Percentiles rank a stretch among this genome's conserved stretches.
These are phyloP conservation scores for Phytopythium aichiense DNA, from an alignment of 352 stramenopile genomes.

Conservation along the genomic window DNA sequence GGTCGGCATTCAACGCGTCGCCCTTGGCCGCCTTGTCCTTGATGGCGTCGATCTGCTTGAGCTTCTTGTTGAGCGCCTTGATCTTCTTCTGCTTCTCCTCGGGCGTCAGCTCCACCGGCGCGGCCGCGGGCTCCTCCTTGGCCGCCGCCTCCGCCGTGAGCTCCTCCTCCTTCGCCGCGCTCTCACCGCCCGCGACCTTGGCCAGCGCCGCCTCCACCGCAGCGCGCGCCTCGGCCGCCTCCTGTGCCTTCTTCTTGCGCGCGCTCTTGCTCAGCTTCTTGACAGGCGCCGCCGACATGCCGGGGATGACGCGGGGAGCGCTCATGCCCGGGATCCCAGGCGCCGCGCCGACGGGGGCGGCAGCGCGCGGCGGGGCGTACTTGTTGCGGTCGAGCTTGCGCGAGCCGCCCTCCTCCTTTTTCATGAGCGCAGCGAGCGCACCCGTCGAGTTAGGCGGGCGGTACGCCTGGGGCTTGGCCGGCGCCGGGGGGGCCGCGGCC, in stretches of 20 bases:
- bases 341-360: slow-evolving; percentile 5
- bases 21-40: slow-evolving; percentile 72
- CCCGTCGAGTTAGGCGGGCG: slow-evolving; percentile 84
- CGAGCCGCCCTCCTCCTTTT: slow-evolving; percentile 75
- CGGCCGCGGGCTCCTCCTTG: slow-evolving; percentile 12
- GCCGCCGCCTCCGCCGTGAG: slow-evolving; percentile 6
- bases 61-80: slow-evolving; percentile 80
- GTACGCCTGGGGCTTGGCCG: slow-evolving; percentile 80
- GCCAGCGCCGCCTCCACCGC: slow-evolving; percentile 59
- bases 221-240: slow-evolving; percentile 60
- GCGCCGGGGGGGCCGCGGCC: slow-evolving; percentile 35
- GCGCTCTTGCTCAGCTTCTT: slow-evolving; percentile 81
- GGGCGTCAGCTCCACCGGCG: slow-evolving; percentile 33
- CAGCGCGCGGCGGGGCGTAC: slow-evolving; percentile 52
- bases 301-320: slow-evolving; percentile 47
- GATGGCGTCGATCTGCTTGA: slow-evolving; percentile 85
- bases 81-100: slow-evolving; percentile 86
- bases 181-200: slow-evolving; percentile 25
- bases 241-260: slow-evolving; percentile 83
- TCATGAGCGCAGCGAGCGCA: slow-evolving; percentile 92
- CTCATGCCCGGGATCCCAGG: slow-evolving; percentile 43
- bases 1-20: slow-evolving; percentile 78
- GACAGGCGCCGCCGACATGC: slow-evolving; percentile 45
- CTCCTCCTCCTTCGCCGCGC: slow-evolving; percentile 18
- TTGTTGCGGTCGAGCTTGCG: slow-evolving; percentile 86